A percentile compares a stretch with the other conserved stretches of the same genome.
phyloP scores from a whole-genome alignment of 495 filamentous ascomycete species.

The Neurospora tetraspora region DNA sequence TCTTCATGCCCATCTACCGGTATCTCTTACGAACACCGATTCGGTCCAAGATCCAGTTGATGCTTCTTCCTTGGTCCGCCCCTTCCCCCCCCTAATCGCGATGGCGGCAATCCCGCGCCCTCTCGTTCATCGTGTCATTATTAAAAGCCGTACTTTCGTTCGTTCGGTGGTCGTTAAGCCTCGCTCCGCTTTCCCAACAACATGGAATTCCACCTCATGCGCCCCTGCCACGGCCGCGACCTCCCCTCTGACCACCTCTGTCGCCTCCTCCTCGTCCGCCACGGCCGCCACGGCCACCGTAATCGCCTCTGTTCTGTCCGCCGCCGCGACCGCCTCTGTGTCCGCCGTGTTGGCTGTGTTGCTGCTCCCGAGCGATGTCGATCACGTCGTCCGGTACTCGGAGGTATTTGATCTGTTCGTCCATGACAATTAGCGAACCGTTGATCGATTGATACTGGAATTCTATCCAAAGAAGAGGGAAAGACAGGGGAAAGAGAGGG shows the following conservation, averaged over 20 bases:
- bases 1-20: neutral
- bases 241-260: slow-evolving; percentile 34
- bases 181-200: neutral
- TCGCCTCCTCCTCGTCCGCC: slow-evolving; percentile 41
- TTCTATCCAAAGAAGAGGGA: neutral
- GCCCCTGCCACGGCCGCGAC: slow-evolving; percentile 33
- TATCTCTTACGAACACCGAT: neutral
- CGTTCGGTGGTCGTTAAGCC: neutral
- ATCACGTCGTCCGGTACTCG: slow-evolving; percentile 93
- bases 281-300: slow-evolving; percentile 46
- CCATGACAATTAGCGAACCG: neutral
- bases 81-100: neutral
- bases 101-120: neutral
- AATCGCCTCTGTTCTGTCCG: slow-evolving; percentile 50
- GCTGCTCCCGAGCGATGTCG: slow-evolving; percentile 85
- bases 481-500: no score
- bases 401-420: slow-evolving; percentile 86
- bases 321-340: slow-evolving; percentile 64
- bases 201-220: slow-evolving; percentile 6
- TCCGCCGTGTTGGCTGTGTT: slow-evolving; percentile 51
- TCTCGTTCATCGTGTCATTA: neutral
- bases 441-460: neutral
- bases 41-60: neutral
- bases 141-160: neutral
- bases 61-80: neutral